Conservation (phyloP, 2,329 filamentous ascomycete genomes). For the Neonectria coccinea region DNA sequence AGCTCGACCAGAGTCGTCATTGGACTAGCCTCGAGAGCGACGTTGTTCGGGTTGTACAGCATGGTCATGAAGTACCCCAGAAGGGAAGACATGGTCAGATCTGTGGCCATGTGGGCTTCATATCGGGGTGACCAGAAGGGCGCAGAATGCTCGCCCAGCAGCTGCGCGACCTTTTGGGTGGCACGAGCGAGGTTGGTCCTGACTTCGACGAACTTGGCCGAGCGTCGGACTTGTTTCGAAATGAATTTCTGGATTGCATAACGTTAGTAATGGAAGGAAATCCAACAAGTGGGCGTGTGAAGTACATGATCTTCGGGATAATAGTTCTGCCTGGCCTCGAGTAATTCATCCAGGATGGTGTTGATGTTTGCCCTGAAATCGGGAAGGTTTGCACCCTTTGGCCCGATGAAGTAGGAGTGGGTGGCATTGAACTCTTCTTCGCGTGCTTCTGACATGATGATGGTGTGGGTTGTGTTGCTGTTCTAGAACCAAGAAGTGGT, state of each 20-base stretch:
- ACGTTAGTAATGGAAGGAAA: neutral
- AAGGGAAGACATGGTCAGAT: slow-evolving; percentile 56
- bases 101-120: slow-evolving; percentile 59
- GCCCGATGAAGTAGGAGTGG: slow-evolving; percentile 57
- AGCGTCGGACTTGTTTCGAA: slow-evolving; percentile 49
- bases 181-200: slow-evolving; percentile 51
- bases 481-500: neutral
- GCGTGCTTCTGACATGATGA: slow-evolving; percentile 9
- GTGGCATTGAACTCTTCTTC: slow-evolving; percentile 36
- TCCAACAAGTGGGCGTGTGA: accelerated
- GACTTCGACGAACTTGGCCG: slow-evolving; percentile 49
- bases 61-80: slow-evolving; percentile 62
- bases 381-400: slow-evolving; percentile 55
- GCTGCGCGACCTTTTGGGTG: slow-evolving; percentile 50
- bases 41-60: slow-evolving; percentile 64
- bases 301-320: slow-evolving; percentile 52
- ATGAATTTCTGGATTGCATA: slow-evolving; percentile 49
- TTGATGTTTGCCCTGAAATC: slow-evolving; percentile 55
- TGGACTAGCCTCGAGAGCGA: slow-evolving; percentile 59
- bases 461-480: neutral
- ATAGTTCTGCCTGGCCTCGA: slow-evolving; percentile 50
- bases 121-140: slow-evolving; percentile 62
- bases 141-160: slow-evolving; percentile 57
- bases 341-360: slow-evolving; percentile 53
- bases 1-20: slow-evolving; percentile 58